Percentiles rank a stretch among this genome's conserved stretches.
These are phyloP conservation scores for Kuraishia cidri DNA, from an alignment of 805 yeast species.

Conservation along the genomic window DNA sequence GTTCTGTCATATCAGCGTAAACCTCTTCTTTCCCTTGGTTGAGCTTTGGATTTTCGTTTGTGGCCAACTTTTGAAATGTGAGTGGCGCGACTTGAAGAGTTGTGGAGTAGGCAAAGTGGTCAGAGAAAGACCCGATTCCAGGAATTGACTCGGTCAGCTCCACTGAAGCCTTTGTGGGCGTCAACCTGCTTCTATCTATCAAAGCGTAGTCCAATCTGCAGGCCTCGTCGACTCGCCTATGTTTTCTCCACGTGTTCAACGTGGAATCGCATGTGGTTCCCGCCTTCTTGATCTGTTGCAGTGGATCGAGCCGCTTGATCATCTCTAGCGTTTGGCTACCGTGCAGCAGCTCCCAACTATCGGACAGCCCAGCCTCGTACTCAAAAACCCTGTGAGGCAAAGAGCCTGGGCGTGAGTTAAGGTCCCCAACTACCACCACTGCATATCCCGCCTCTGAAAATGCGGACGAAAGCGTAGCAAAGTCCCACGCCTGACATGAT, in stretches of 20 bases:
- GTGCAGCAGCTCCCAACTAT: constrained; percentile 73
- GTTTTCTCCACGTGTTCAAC: constrained; percentile 78
- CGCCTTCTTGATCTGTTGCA: constrained; percentile 57
- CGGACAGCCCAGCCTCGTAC: constrained; percentile 56
- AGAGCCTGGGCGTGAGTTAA: constrained; percentile 83
- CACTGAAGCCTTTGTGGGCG: constrained; percentile 57
- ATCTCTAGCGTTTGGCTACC: constrained; percentile 33
- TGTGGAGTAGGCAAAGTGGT: constrained; percentile 79
- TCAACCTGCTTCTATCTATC: constrained; percentile 46
- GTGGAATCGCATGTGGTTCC: constrained; percentile 89
- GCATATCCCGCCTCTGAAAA: constrained; percentile 72
- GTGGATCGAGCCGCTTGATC: constrained; percentile 38
- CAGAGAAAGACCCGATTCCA: constrained; percentile 71
- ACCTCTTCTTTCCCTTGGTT: constrained; percentile 12
- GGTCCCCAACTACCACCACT: constrained; percentile 86
- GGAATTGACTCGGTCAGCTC: constrained; percentile 65
- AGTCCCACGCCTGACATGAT: constrained; percentile 95
- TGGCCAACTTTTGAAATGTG: too few relatives aligned
- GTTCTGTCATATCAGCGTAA: constrained; percentile 39
- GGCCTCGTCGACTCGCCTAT: constrained; percentile 54
- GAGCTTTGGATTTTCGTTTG: constrained; percentile 31
- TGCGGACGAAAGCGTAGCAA: constrained; percentile 55
- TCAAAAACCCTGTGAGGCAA: constrained; percentile 73
- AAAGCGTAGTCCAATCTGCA: constrained; percentile 87
- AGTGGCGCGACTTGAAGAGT: constrained; percentile 23